phyloP scores from a whole-genome alignment of 306 rosid genomes.

The Carpinus fangiana region DNA sequence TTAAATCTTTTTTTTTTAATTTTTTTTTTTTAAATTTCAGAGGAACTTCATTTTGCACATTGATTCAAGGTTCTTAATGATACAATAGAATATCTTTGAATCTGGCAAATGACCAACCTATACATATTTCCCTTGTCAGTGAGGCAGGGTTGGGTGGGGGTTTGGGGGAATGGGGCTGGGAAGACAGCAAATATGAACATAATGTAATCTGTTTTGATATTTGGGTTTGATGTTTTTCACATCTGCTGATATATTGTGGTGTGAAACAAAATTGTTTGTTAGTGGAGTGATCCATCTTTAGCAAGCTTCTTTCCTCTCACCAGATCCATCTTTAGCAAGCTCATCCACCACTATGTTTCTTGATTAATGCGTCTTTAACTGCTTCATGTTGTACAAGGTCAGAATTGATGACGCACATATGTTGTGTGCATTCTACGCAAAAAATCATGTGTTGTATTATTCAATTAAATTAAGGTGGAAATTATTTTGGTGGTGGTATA shows the following conservation, averaged over 20 bases:
- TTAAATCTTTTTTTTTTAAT: neutral
- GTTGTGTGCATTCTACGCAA: neutral
- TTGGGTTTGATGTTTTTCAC: neutral
- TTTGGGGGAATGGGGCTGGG: conserved; percentile 3
- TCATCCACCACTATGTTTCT: neutral
- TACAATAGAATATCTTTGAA: neutral
- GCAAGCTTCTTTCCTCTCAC: neutral
- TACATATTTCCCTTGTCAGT: neutral
- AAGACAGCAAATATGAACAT: neutral
- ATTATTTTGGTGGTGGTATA: neutral
- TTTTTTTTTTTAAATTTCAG: neutral
- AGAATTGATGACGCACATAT: neutral
- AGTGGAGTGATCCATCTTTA: neutral
- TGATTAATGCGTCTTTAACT: neutral
- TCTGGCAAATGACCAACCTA: conserved; percentile 1
- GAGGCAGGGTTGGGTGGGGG: neutral
- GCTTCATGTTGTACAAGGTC: neutral
- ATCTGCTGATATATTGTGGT: conserved; percentile 5
- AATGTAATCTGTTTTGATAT: neutral
- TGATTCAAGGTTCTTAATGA: neutral
- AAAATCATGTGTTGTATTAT: neutral
- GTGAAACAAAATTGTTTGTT: neutral
- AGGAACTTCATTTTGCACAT: neutral
- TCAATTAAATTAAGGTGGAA: neutral
- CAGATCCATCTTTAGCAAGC: neutral